Evolutionary conservation across 768 basidiomycete genomes (phyloP).

Genomic region (Leccinum longicurvipes): DNA sequence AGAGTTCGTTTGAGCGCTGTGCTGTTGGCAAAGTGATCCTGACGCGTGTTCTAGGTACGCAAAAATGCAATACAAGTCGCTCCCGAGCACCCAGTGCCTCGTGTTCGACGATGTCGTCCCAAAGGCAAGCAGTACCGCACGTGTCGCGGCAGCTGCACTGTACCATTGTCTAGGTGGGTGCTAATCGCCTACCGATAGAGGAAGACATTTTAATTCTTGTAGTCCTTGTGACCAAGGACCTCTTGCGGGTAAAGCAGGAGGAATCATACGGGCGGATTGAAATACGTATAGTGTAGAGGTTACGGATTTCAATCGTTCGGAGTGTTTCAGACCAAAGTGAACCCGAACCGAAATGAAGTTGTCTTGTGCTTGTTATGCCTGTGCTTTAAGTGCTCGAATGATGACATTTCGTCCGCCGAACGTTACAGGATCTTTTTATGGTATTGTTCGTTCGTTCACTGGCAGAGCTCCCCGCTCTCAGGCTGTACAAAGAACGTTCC

Average conservation of each 20-base stretch:
- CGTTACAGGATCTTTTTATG: not conserved
- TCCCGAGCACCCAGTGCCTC: conserved; percentile 47
- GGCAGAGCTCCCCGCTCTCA: not conserved
- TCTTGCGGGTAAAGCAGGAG: conserved; percentile 58
- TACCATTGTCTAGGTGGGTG: conserved; percentile 78
- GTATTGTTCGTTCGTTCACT: not conserved
- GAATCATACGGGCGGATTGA: conserved; percentile 55
- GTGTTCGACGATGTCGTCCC: conserved; percentile 69
- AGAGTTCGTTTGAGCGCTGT: conserved; percentile 46
- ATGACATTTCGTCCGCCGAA: not conserved
- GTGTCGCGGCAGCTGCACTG: conserved; percentile 78
- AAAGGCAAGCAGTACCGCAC: conserved; percentile 60
- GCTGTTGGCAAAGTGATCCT: conserved; percentile 3
- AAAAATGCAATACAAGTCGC: conserved; percentile 68
- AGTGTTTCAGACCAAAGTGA: no score
- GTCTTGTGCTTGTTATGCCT: not conserved
- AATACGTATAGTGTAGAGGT: conserved; percentile 30
- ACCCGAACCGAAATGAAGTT: no score
- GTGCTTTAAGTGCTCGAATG: no score
- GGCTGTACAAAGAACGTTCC: not conserved
- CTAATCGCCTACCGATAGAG: not conserved
- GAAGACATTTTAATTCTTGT: not conserved
- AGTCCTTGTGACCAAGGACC: conserved; percentile 78
- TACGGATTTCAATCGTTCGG: no score
- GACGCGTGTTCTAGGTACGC: conserved; percentile 52